Evolutionary conservation across 352 stramenopile genomes (phyloP).

Genomic region (Phytophthora syringae): DNA sequence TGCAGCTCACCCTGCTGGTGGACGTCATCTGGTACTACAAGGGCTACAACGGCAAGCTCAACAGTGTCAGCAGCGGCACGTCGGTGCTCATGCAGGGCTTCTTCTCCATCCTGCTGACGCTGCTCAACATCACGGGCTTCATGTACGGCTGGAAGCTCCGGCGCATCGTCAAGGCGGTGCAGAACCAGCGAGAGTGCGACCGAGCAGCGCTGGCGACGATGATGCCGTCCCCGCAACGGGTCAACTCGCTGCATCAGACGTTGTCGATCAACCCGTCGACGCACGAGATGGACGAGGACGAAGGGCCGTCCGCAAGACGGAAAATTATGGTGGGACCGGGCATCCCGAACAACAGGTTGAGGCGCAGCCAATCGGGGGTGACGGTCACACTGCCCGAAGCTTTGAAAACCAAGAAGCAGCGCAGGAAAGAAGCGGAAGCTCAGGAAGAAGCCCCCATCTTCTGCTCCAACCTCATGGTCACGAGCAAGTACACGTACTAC

Average conservation of each 20-base stretch:
- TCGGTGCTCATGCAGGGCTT: conserved; percentile 88
- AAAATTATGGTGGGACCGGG: conserved; percentile 53
- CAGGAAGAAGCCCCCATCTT: conserved; percentile 49
- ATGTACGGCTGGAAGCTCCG: conserved; percentile 90
- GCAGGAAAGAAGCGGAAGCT: conserved; percentile 28
- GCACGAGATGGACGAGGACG: conserved; percentile 46
- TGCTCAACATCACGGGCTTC: conserved; percentile 81
- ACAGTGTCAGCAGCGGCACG: conserved; percentile 75
- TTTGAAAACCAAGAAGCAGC: conserved; percentile 41
- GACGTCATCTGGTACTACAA: conserved; percentile 90
- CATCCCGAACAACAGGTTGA: conserved; percentile 23
- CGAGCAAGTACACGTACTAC: conserved; percentile 92
- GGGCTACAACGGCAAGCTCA: conserved; percentile 89
- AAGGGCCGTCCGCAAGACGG: conserved; percentile 43
- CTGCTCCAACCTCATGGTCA: conserved; percentile 80
- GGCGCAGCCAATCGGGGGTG: conserved; percentile 32
- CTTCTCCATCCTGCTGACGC: conserved; percentile 81
- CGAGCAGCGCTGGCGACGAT: conserved; percentile 79
- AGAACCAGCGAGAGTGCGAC: conserved; percentile 82
- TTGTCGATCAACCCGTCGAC: conserved; percentile 63
- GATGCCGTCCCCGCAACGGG: conserved; percentile 62
- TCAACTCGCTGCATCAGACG: conserved; percentile 60
- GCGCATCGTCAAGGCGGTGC: conserved; percentile 85
- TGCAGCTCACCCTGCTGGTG: conserved; percentile 85
- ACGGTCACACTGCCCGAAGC: conserved; percentile 21